Evolutionary conservation across 768 basidiomycete genomes (phyloP), one percentile per base, ranked within the genome.

Genomic region (Suillus weaverae): DNA sequence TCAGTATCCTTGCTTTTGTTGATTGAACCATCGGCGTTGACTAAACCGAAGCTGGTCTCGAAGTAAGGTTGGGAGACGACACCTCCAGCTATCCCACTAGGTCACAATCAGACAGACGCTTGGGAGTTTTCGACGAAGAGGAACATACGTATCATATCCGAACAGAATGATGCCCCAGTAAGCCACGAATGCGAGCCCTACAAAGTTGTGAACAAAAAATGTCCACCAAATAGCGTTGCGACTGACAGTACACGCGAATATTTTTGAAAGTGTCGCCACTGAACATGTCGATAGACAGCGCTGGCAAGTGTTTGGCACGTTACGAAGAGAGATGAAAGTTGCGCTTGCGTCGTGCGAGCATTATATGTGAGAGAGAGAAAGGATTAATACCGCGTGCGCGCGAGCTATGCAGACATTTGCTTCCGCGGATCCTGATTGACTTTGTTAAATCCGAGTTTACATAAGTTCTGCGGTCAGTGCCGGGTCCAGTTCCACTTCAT

Each of bases 131-230:
- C 3, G 4, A 13, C 10, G 22, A 38, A 7, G 44, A 2, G 7
- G 50, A 44, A 35, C 85, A 64, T 70, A 88, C 85, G 88, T 87
- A 73, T 91, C 90, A 70, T 92, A 93, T 70, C 92, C 92, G 71
- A 94, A 94, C 20, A 92, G 79, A n/a, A 92, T 77, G 65, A 91
- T 91, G 1, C 91, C 91, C 87, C 88, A 90, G 74, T 91, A 92
- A 0, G 82, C 87, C 65, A 89, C 78, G 71, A 91, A 88, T 1
- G 89, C 90, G 69, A 91, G 76, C 84, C 88, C 90, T 91, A 67
- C 9, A 43, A 41, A 46, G 22, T 63, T 11, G 43, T 26, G 13
- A 56, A 44, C 50, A 30, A 7, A 36, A 41, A 4, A 7, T 0
- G 30, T 38, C 41, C 16, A 43, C 35, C n/a, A 36, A 0, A 43